A percentile compares a stretch with the other conserved stretches of the same genome.
Evolutionary conservation across 805 yeast genomes (phyloP).

Genomic region (Myxozyma geophila): DNA sequence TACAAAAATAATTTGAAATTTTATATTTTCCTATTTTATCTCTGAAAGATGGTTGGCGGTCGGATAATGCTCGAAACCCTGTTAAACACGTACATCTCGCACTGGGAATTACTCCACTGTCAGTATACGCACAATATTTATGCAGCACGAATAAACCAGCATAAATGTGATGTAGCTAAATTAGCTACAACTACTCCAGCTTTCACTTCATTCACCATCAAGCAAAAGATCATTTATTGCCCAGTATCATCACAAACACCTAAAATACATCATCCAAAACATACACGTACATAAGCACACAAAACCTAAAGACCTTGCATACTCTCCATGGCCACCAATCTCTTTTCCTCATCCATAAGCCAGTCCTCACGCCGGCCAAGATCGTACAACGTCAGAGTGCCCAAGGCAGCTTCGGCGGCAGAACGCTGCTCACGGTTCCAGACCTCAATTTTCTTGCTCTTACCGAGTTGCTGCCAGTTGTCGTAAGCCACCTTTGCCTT

Average conservation of each 20-base stretch:
- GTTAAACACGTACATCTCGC: too few relatives aligned
- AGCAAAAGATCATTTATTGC: neutral
- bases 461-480: conserved; percentile 50
- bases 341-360: conserved; percentile 45
- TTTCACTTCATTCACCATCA: too few relatives aligned
- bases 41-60: too few relatives aligned
- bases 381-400: conserved; percentile 51
- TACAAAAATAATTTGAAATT: too few relatives aligned
- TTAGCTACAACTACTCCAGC: too few relatives aligned
- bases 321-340: conserved; percentile 22
- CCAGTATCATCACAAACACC: neutral
- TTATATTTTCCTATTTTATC: too few relatives aligned
- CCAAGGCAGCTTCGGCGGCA: conserved; percentile 53
- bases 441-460: conserved; percentile 47
- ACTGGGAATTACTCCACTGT: too few relatives aligned
- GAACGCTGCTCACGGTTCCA: conserved; percentile 53
- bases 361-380: conserved; percentile 51
- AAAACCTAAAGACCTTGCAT: conserved; percentile 9
- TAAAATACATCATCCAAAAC: too few relatives aligned
- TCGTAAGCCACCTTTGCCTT: conserved; percentile 54
- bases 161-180: too few relatives aligned
- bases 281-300: neutral
- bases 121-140: too few relatives aligned
- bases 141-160: too few relatives aligned
- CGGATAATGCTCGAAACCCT: too few relatives aligned